Conservation (phyloP, 1,284 basidiomycete species). For the Cystobasidium sp. region DNA sequence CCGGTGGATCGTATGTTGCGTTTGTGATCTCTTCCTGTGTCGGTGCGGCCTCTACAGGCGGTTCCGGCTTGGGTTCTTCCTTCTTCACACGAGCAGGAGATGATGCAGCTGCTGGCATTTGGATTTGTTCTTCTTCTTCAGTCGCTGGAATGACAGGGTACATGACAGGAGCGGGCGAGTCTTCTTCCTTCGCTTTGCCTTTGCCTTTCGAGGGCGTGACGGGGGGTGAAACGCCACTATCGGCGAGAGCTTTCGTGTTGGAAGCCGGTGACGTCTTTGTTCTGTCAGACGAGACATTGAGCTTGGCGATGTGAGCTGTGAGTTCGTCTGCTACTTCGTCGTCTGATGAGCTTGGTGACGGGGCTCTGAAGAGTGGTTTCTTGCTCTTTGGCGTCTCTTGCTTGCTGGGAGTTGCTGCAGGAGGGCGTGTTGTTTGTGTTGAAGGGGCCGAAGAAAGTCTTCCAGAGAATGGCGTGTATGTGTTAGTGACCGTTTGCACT, state of each 20-base stretch:
- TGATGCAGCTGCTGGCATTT: slow-evolving; percentile 1
- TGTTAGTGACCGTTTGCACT: neutral
- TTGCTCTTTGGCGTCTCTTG: slow-evolving; percentile 18
- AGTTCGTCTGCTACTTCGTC: slow-evolving; percentile 43
- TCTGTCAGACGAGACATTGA: slow-evolving; percentile 41
- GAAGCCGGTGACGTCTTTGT: slow-evolving; percentile 1
- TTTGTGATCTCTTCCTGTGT: slow-evolving; percentile 40
- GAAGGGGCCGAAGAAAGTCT: slow-evolving; percentile 5
- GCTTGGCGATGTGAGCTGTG: slow-evolving; percentile 45
- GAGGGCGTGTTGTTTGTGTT: slow-evolving; percentile 31
- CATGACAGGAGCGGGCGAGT: slow-evolving; percentile 20
- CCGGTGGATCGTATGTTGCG: slow-evolving; percentile 38
- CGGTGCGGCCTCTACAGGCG: slow-evolving; percentile 17
- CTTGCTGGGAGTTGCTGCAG: neutral
- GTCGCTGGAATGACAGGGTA: slow-evolving; percentile 11
- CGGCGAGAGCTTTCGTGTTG: neutral
- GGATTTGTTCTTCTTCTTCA: neutral
- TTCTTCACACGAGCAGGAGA: slow-evolving; percentile 11
- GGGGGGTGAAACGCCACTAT: neutral
- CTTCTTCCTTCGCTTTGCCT: slow-evolving; percentile 35
- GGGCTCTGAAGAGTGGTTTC: slow-evolving; percentile 44
- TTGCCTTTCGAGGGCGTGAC: slow-evolving; percentile 20
- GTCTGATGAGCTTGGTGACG: slow-evolving; percentile 38
- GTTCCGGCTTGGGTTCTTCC: slow-evolving; percentile 1
- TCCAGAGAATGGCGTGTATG: too few relatives aligned